Percentiles rank a stretch among this genome's conserved stretches.
Evolutionary conservation across 306 rosid genomes (phyloP).

Genomic region (Vigna mungo): DNA sequence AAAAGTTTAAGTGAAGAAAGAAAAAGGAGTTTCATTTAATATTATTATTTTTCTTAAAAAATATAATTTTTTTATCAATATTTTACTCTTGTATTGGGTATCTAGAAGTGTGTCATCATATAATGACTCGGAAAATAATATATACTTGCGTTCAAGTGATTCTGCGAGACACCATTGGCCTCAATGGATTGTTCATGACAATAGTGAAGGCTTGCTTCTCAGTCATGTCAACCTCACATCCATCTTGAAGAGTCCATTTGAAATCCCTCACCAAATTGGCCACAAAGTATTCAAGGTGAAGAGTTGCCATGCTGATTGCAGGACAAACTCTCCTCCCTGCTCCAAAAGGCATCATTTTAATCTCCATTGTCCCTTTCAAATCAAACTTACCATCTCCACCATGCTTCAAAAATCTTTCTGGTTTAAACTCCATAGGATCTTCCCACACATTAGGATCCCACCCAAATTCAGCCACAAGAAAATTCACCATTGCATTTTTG

Average conservation of each 20-base stretch:
- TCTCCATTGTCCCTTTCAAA: slow-evolving; percentile 54
- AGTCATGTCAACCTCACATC: slow-evolving; percentile 59
- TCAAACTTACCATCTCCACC: slow-evolving; percentile 45
- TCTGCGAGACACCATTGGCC: slow-evolving; percentile 48
- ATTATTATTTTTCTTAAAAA: too few relatives aligned
- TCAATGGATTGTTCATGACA: slow-evolving; percentile 62
- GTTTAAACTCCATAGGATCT: slow-evolving; percentile 67
- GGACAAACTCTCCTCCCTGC: slow-evolving; percentile 70
- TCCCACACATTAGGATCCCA: slow-evolving; percentile 67
- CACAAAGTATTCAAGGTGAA: slow-evolving; percentile 61
- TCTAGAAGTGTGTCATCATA: too few relatives aligned
- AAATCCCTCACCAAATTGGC: slow-evolving; percentile 62
- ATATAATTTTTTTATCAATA: too few relatives aligned
- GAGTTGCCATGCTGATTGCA: slow-evolving; percentile 50
- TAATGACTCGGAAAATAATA: neutral
- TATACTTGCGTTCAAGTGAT: slow-evolving; percentile 14
- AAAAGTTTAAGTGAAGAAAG: too few relatives aligned
- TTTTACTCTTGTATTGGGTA: too few relatives aligned
- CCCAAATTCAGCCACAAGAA: slow-evolving; percentile 65
- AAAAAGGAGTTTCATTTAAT: too few relatives aligned
- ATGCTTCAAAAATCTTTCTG: slow-evolving; percentile 58
- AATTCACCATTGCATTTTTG: slow-evolving; percentile 56
- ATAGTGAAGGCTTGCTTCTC: slow-evolving; percentile 59
- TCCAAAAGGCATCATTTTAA: slow-evolving; percentile 75
- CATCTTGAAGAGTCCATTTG: slow-evolving; percentile 51